Percentiles rank a stretch among this genome's conserved stretches.
Evolutionary conservation across 495 filamentous ascomycete species (phyloP).

Genomic region (Xylaria grammica): DNA sequence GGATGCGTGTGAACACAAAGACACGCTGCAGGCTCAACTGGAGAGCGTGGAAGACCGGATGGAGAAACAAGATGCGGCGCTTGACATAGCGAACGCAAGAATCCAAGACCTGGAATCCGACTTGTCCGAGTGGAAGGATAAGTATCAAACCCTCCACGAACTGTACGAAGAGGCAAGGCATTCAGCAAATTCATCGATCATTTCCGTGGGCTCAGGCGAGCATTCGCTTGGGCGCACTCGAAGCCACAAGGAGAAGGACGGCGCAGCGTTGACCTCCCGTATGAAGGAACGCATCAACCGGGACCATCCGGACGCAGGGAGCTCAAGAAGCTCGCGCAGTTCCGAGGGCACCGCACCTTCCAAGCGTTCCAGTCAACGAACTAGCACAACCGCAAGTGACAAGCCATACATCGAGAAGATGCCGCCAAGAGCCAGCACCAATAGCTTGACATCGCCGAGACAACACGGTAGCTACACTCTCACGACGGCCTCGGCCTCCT

Average conservation of each 20-base stretch:
- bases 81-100: slow-evolving; percentile 16
- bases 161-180: slow-evolving; percentile 22
- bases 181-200: slow-evolving; percentile 25
- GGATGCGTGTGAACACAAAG: slow-evolving; percentile 27
- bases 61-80: slow-evolving; percentile 14
- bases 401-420: slow-evolving; percentile 39
- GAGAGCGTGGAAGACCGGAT: slow-evolving; percentile 17
- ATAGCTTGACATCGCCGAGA: slow-evolving; percentile 23
- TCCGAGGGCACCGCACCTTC: slow-evolving; percentile 25
- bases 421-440: slow-evolving; percentile 26
- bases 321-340: slow-evolving; percentile 15
- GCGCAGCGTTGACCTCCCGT: slow-evolving; percentile 20
- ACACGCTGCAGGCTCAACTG: slow-evolving; percentile 16
- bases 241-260: slow-evolving; percentile 26
- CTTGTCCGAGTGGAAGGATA: slow-evolving; percentile 14
- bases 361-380: slow-evolving; percentile 28
- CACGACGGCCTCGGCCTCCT: not conserved
- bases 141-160: slow-evolving; percentile 25
- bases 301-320: slow-evolving; percentile 12
- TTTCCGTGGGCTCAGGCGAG: slow-evolving; percentile 30
- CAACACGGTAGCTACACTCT: slow-evolving; percentile 13
- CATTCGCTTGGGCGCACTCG: slow-evolving; percentile 17
- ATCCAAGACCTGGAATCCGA: slow-evolving; percentile 26
- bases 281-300: slow-evolving; percentile 27
- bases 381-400: slow-evolving; percentile 25